Base-by-base conservation (phyloP, 163 green algal species). In the Botryococcus braunii region DNA sequence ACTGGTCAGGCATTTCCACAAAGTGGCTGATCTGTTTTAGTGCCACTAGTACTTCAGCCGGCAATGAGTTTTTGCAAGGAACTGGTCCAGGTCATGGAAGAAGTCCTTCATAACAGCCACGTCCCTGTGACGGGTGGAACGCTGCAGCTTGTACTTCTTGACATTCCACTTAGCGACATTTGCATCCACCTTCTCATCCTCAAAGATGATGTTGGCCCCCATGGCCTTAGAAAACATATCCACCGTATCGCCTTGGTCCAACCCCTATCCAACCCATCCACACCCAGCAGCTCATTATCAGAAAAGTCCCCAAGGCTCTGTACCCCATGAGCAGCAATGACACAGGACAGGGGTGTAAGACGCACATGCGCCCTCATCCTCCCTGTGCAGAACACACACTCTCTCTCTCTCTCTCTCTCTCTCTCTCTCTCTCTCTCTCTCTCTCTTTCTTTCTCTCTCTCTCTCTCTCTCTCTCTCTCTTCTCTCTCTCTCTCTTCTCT, bases 81-180 rank as follows among this genome's bases (percentile, higher is more conserved):
- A 65, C 27, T 40, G 34, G 9, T 71, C 55, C 6, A 71, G 35
- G 3, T 39, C 37, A 21, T 39, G 25, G 29, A 32, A 71, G 8
- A 71, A 66, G 37, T 71, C 66, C 9, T 37, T 11, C n/a, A 71
- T 55, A 1, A 71, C n/a, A 17, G 49, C 11, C 34, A 32, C 27
- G 66, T 95, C 89, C 39, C 84, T 74, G 76, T 94, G 86, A 3
- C 89, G 76, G 29, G 73, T 72, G 56, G 49, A 62, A 31, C 74
- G 66, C 37, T 81, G 77, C n/a, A 95, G 83, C 68, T 95, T 93
- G 89, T 89, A 96, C 17, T 73, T 77, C 38, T 77, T 77, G 7
- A 95, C 82, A 41, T 59, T 65, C 29, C 66, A 96, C 17, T 73
- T 77, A 35, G 76, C 75, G 7, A 95, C 82, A 41, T 59, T 65